Evolutionary conservation across 768 basidiomycete species (phyloP).

Genomic region (Kondoa subrosea): DNA sequence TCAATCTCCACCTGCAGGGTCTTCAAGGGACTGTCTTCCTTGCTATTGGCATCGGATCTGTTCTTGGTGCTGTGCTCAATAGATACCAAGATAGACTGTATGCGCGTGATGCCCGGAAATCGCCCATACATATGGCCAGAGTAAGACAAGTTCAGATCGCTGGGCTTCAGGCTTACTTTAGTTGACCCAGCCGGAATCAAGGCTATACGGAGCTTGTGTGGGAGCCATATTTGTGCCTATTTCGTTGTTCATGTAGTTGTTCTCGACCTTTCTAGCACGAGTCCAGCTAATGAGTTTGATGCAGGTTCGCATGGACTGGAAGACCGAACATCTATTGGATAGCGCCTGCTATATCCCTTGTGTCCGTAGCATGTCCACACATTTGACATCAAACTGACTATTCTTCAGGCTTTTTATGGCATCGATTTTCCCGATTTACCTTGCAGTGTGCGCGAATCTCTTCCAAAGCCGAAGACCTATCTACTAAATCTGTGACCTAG

Average conservation of each 20-base stretch:
- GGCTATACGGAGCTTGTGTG: slow-evolving; percentile 14
- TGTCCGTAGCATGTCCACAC: no score
- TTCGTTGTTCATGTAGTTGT: slow-evolving; percentile 10
- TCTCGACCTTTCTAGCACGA: neutral
- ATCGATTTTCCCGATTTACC: slow-evolving; percentile 14
- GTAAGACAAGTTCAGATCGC: neutral
- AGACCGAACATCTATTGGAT: slow-evolving; percentile 10
- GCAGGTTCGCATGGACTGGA: neutral
- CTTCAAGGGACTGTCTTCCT: slow-evolving; percentile 3
- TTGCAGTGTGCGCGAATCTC: no score
- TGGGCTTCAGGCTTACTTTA: neutral
- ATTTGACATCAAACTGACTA: no score
- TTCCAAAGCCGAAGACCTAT: no score
- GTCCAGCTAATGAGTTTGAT: neutral
- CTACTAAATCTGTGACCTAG: no score
- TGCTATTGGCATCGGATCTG: neutral
- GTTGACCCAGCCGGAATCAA: slow-evolving; percentile 11
- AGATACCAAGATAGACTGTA: neutral
- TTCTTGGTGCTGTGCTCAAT: neutral
- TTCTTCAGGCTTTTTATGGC: slow-evolving; percentile 8
- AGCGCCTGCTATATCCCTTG: slow-evolving; percentile 12
- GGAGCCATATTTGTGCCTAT: slow-evolving; percentile 9
- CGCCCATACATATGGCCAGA: neutral
- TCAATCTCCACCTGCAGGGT: neutral
- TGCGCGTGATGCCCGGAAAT: neutral